A percentile compares a stretch with the other conserved stretches of the same genome.
phyloP scores from a whole-genome alignment of 345 rosid genomes.

The Trapa bicornis region DNA sequence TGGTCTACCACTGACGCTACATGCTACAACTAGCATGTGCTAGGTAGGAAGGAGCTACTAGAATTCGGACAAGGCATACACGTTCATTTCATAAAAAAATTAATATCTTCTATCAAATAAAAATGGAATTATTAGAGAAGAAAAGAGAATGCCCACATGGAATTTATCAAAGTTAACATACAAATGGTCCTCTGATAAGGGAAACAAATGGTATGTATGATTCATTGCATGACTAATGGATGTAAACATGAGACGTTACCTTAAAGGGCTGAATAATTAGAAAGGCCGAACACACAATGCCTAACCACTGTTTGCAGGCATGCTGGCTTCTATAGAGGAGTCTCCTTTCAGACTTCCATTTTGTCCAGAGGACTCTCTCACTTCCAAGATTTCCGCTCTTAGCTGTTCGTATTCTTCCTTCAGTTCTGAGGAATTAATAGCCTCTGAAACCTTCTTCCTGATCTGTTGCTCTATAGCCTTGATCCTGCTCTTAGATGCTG shows the following conservation, averaged over 20 bases:
- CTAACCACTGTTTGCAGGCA: constrained; percentile 1
- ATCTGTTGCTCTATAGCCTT: constrained; percentile 49
- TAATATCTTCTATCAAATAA: neutral
- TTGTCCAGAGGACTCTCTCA: constrained; percentile 20
- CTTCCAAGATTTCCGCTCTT: constrained; percentile 32
- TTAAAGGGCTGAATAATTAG: neutral
- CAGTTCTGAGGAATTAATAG: constrained; percentile 39
- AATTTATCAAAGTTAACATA: neutral
- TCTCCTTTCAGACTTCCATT: constrained; percentile 31
- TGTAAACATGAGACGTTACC: neutral
- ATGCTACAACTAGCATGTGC: neutral
- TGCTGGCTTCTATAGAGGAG: constrained; percentile 33
- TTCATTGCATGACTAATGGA: neutral
- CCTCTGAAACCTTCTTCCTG: constrained; percentile 42
- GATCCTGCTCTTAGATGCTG: constrained; percentile 31
- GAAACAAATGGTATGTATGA: neutral
- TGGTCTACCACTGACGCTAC: neutral
- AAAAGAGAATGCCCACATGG: neutral
- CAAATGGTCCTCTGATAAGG: neutral
- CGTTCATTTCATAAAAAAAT: neutral
- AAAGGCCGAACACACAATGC: neutral
- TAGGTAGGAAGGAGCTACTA: neutral
- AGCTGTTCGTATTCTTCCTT: constrained; percentile 46
- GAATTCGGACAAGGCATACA: neutral
- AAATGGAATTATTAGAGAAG: neutral